Percentiles rank a stretch among this genome's conserved stretches.
Conservation (phyloP, 495 filamentous ascomycete genomes). For the Apodospora peruviana region DNA sequence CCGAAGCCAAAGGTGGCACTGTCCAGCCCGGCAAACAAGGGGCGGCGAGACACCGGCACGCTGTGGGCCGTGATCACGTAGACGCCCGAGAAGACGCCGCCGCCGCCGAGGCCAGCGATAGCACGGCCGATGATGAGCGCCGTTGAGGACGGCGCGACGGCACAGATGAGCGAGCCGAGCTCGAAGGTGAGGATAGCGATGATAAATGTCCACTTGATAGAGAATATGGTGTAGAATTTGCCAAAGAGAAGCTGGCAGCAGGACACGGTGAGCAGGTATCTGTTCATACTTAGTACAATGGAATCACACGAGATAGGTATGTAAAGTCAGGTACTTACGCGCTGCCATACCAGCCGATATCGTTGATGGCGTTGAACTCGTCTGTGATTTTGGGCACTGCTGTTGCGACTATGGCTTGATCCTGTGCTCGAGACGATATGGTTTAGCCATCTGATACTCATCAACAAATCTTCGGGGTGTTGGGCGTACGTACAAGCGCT, state of each 20-base stretch:
- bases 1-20: constrained; percentile 57
- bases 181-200: constrained; percentile 28
- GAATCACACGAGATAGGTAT: no score
- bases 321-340: no score
- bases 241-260: constrained; percentile 23
- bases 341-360: constrained; percentile 43
- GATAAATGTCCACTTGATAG: constrained; percentile 32
- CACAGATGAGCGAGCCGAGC: constrained; percentile 40
- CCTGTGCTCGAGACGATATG: constrained; percentile 17
- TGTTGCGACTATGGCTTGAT: constrained; percentile 36
- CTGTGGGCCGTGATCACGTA: constrained; percentile 23
- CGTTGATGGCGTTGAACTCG: constrained; percentile 33
- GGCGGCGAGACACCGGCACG: constrained; percentile 31
- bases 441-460: background rate
- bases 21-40: constrained; percentile 28
- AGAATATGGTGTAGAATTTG: constrained; percentile 24
- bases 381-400: constrained; percentile 43
- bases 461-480: background rate
- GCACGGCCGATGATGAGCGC: constrained; percentile 43
- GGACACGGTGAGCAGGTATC: constrained; percentile 16
- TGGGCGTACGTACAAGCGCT: background rate
- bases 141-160: constrained; percentile 34
- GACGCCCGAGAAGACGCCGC: constrained; percentile 32
- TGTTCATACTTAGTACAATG: no score
- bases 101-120: constrained; percentile 1